phyloP scores from a whole-genome alignment of 495 filamentous ascomycete species.

The Letharia columbiana region DNA sequence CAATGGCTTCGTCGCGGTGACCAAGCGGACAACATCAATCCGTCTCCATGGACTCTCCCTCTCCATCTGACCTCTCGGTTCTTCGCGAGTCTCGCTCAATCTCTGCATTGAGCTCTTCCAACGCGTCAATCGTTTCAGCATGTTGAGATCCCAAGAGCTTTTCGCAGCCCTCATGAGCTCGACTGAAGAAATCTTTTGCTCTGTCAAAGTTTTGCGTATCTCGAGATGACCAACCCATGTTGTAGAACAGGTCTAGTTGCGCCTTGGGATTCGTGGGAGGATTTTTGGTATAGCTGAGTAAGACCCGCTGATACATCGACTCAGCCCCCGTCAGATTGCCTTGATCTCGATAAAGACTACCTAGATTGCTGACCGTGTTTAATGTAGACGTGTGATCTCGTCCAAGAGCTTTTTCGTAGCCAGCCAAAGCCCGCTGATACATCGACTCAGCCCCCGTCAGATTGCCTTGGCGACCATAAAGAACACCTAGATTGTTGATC shows the following conservation, averaged over 20 bases:
- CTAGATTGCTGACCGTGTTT: conserved; percentile 25
- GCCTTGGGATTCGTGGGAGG: background rate
- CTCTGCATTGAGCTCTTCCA: background rate
- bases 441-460: conserved; percentile 23
- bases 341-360: conserved; percentile 22
- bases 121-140: background rate
- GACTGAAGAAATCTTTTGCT: background rate
- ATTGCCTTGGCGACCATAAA: conserved; percentile 23
- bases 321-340: conserved; percentile 28
- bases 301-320: conserved; percentile 30
- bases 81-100: background rate
- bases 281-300: conserved; percentile 25
- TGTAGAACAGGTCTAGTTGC: background rate
- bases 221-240: background rate
- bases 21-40: background rate
- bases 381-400: conserved; percentile 26
- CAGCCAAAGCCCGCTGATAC: conserved; percentile 19
- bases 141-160: background rate
- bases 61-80: background rate
- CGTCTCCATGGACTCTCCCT: background rate
- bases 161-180: background rate
- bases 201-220: background rate
- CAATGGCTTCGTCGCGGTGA: background rate
- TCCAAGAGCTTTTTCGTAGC: conserved; percentile 25
- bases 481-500: conserved; percentile 20